Base-by-base conservation (phyloP, 331 rosid genomes). In the Malus hybrid region DNA sequence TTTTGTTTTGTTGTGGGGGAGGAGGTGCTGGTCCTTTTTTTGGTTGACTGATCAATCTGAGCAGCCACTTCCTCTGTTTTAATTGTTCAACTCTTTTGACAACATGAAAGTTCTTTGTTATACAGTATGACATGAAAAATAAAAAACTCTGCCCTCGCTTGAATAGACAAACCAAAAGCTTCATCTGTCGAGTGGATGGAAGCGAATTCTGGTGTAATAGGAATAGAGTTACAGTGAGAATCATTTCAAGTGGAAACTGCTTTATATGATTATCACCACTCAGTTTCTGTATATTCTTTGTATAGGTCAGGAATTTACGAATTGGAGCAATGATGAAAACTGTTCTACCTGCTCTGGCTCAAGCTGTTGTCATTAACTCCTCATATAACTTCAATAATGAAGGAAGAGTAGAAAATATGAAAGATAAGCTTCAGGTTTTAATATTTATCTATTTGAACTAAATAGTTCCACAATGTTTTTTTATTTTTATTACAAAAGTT, bases 261-360 rank as follows among this genome's bases (percentile, higher is more conserved):
- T 33, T 4, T 33, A 9, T 65, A 33, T 32, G 16, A 24, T 65
- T 31, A 19, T 34, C 31, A 67, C 70, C 3, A 36, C 18, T 29
- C 18, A 19, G 3, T n/a, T 54, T 13, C 32, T 55, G 36, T 70
- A 72, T 14, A 34, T 72, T 67, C 76, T 46, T 64, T 83, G 59
- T 76, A 76, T 76, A 91, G 98, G 91, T 91, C 79, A 84, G 93
- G 79, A 91, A 93, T 81, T 84, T 93, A 79, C 84, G 98, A 70
- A 91, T 88, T 78, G 98, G 98, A 76, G 98, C 97, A 76, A 91
- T 93, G 98, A 83, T 89, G 79, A 84, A 86, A 87, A 93, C 97
- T 80, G 90, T 93, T 79, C 87, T 93, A 77, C 96, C 97, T 71
- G 91, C 96, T n/a, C 80, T 93, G 80, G 93, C 96, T 65, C 98